Evolutionary conservation across 805 yeast genomes (phyloP), one percentile per base, ranked within the genome.

Genomic region (Metahyphopichia silvanorum): DNA sequence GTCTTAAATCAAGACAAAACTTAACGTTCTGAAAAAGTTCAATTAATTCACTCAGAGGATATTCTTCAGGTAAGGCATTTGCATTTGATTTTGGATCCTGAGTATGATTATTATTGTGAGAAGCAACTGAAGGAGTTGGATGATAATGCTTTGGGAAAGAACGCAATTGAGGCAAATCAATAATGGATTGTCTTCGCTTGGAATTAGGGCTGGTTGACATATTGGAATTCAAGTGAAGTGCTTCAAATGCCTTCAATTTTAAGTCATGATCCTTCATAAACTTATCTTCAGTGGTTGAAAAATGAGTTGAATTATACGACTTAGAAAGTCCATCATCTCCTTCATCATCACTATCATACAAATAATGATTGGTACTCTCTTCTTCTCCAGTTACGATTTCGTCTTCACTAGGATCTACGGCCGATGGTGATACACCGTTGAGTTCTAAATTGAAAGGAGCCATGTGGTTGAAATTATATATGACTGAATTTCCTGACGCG

Each of bases 1-100:
- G 79, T 55, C 99, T 79, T 40, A 86, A 51, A 9, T 74, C 77
- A 39, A 91, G 70, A 52, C 96, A 85, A 24, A 62, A 60, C 37
- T 75, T 71, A 21, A 85, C 79, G 37, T 81, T 76, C 17, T 71
- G 55, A 49, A 77, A 84, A 29, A 85, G 63, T 34, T 74, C 79
- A 34, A 82, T 62, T 42, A 85, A 61, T 43, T 85, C 94, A 4
- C 74, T 75, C 0, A 88, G 77, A 1, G 89, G 86, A 25, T 67
- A 63, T 31, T 79, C 84, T 30, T 69, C 69, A 1, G 75, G 61
- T 13, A 54, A 47, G 4, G 63, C 53, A 32, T 36, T 33, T 12
- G 42, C 38, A 15, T 23, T 21, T 16, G 38, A 25, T 5, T 21
- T 20, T 13, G 40, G 25, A 26, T 28, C 37, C 19, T 39, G 47